Evolutionary conservation across 768 basidiomycete species (phyloP).

Genomic region (Phlegmacium glaucopus): DNA sequence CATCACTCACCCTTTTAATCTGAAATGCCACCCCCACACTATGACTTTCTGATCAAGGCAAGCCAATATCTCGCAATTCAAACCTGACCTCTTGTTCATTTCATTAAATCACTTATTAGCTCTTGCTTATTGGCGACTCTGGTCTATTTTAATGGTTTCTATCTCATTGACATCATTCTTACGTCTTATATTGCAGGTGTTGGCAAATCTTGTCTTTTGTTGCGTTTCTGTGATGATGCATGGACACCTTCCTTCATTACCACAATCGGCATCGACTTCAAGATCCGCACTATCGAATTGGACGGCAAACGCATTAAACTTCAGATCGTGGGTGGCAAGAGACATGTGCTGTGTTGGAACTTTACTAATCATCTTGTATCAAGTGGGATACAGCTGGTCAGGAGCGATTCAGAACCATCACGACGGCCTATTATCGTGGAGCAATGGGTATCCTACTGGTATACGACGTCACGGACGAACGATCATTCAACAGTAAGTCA

Average conservation of each 20-base stretch:
- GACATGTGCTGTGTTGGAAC: not conserved
- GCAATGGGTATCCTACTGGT: slow-evolving; percentile 98
- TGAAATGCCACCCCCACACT: slow-evolving; percentile 86
- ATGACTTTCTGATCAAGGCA: slow-evolving; percentile 96
- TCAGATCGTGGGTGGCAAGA: slow-evolving; percentile 76
- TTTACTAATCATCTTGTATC: not conserved
- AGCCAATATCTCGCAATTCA: slow-evolving; percentile 14
- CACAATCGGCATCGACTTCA: slow-evolving; percentile 99
- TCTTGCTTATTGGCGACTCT: slow-evolving; percentile 95
- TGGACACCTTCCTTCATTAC: slow-evolving; percentile 99
- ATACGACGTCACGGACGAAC: slow-evolving; percentile 96
- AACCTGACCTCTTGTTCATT: not conserved
- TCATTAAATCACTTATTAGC: slow-evolving; percentile 43
- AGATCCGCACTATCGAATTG: slow-evolving; percentile 97
- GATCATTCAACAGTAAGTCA: slow-evolving; percentile 87
- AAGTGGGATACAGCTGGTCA: slow-evolving; percentile 99
- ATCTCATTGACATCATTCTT: not conserved
- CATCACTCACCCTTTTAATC: slow-evolving; percentile 7
- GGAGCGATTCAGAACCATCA: slow-evolving; percentile 98
- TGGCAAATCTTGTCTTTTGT: slow-evolving; percentile 93
- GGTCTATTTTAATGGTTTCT: slow-evolving; percentile 39
- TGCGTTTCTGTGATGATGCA: slow-evolving; percentile 98
- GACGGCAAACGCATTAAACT: slow-evolving; percentile 98
- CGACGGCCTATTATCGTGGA: slow-evolving; percentile 98
- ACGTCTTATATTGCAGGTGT: slow-evolving; percentile 66